phyloP scores from a whole-genome alignment of 495 filamentous ascomycete genomes.

The Tuber magnatum region DNA sequence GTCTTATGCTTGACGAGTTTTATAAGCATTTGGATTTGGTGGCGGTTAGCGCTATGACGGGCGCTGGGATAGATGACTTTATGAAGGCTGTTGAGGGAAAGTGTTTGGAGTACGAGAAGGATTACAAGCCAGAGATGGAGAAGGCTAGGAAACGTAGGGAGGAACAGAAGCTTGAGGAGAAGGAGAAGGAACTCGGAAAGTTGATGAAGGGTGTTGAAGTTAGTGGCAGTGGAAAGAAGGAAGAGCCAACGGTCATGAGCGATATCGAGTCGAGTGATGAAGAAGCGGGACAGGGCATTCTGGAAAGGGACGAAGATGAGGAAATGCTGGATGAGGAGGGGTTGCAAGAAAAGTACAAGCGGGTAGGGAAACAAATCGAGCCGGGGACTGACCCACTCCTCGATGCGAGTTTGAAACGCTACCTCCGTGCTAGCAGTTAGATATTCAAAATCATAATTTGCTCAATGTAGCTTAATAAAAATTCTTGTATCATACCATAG shows the following conservation, averaged over 20 bases:
- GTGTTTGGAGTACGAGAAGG: conserved; percentile 76
- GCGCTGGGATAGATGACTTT: conserved; percentile 84
- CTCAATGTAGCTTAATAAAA: conserved; percentile 3
- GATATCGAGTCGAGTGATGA: conserved; percentile 55
- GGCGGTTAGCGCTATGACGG: conserved; percentile 87
- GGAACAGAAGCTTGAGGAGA: conserved; percentile 57
- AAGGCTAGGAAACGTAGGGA: conserved; percentile 66
- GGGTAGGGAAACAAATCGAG: conserved; percentile 49
- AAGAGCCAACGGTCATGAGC: conserved; percentile 52
- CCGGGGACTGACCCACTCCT: conserved; percentile 32
- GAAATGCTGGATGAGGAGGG: conserved; percentile 51
- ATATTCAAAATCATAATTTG: conserved; percentile 16
- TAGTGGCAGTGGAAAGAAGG: conserved; percentile 44
- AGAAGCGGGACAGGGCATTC: conserved; percentile 46
- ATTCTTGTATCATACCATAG: conserved; percentile 15
- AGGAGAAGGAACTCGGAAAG: conserved; percentile 76
- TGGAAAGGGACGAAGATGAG: conserved; percentile 48
- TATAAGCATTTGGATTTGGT: conserved; percentile 88
- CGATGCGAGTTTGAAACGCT: conserved; percentile 57
- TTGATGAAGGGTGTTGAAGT: conserved; percentile 94
- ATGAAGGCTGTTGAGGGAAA: conserved; percentile 82
- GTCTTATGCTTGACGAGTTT: conserved; percentile 93
- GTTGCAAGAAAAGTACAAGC: conserved; percentile 55
- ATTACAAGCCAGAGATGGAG: conserved; percentile 90
- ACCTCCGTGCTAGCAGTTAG: conserved; percentile 43